Evolutionary conservation across 306 rosid species (phyloP).

Genomic region (Gynostemma pentaphyllum): DNA sequence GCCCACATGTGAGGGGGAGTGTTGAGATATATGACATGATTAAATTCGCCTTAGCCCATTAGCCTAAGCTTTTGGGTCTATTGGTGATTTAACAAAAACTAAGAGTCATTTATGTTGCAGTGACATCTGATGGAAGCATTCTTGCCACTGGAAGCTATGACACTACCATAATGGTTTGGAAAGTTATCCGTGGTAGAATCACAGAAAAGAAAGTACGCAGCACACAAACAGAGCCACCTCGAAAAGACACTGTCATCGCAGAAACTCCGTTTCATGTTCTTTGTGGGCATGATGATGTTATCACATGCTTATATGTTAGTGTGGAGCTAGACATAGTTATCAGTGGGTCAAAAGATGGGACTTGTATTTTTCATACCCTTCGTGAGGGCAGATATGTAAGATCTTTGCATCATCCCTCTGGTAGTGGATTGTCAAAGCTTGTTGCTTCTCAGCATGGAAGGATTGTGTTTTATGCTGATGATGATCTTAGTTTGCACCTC

Average conservation of each 20-base stretch:
- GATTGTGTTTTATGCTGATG: conserved; percentile 82
- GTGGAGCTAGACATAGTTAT: conserved; percentile 90
- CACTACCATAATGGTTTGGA: conserved; percentile 98
- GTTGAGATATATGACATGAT: no score
- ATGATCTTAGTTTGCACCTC: conserved; percentile 86
- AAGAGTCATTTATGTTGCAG: conserved; percentile 36
- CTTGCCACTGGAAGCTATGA: conserved; percentile 98
- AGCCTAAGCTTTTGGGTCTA: no score
- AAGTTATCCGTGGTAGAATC: conserved; percentile 63
- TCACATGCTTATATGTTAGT: conserved; percentile 77
- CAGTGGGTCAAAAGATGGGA: conserved; percentile 98
- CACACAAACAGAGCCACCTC: conserved; percentile 58
- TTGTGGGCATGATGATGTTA: conserved; percentile 89
- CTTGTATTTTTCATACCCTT: conserved; percentile 86
- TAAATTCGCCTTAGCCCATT: no score
- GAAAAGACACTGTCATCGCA: conserved; percentile 63
- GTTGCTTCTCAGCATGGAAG: conserved; percentile 74
- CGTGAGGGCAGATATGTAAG: conserved; percentile 88
- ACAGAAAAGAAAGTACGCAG: conserved; percentile 61
- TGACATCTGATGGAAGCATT: conserved; percentile 90
- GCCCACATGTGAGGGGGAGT: no score
- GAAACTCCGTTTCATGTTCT: conserved; percentile 94
- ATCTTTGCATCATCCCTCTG: conserved; percentile 75
- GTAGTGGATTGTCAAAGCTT: conserved; percentile 81
- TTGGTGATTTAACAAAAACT: no score